Evolutionary conservation across 352 stramenopile species (phyloP), one percentile per base, ranked within the genome.

Genomic region (Pythium dissimile): DNA sequence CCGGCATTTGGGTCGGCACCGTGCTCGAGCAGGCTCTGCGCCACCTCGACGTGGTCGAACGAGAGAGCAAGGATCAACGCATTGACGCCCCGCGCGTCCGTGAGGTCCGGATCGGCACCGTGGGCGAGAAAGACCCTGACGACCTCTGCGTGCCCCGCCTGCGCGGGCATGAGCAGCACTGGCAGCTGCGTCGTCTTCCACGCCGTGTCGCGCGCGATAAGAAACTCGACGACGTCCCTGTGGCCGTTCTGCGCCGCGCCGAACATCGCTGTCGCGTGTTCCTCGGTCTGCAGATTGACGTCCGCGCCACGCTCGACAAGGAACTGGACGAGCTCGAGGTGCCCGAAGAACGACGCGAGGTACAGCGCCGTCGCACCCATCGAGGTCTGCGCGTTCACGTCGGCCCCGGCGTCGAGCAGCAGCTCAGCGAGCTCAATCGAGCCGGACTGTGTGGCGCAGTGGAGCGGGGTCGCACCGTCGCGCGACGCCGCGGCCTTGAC

Each of bases 21-120:
- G n/a, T 64, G n/a, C n/a, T 62, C 59, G 39, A 71, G 42, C 15
- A 71, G 20, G 37, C 27, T 54, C 21, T 32, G 41, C n/a, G 58
- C 58, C 11, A 71, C 23, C 2, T 64, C 58, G 2, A 27, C 31
- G 42, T 67, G 63, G 48, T 67, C 58, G 16, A 67, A 60, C 47
- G 57, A 67, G 4, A 67, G 39, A 18, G 63, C 51, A 24, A 71
- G 52, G 21, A 67, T 52, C 18, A 94, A 53, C 21, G 81, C 67
- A 0, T 71, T 89, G 28, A 88, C 80, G 7, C 81, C 80, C 43
- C 81, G 60, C 66, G 86, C 72, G 24, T 94, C 84, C 0, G 54
- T 62, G 10, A 69, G 51, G 52, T 86, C 84, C 23, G 82, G 18
- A 35, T 76, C 70, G 5, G 77, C 80, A 30, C 77, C 78, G 37